Evolutionary conservation across 2,329 filamentous ascomycete species (phyloP).

Genomic region (Tetracladium maxilliforme): DNA sequence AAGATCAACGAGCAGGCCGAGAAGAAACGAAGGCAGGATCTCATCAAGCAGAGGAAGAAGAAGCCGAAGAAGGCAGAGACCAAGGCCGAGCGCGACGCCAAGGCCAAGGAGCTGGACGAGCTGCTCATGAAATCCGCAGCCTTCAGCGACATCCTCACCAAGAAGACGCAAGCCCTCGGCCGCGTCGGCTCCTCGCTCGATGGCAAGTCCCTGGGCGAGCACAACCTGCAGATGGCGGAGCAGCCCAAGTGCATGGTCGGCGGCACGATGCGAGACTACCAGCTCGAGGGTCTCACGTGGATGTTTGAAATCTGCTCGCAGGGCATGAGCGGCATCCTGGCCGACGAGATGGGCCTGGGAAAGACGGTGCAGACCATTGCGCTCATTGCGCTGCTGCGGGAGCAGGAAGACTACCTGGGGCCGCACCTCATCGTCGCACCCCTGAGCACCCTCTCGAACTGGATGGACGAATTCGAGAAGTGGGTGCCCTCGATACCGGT

Average conservation of each 20-base stretch:
- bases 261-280: conserved; percentile 86
- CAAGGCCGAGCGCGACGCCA: conserved; percentile 37
- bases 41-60: conserved; percentile 27
- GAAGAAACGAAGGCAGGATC: conserved; percentile 10
- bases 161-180: conserved; percentile 47
- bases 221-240: conserved; percentile 62
- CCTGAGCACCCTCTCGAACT: conserved; percentile 83
- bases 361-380: conserved; percentile 63
- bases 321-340: conserved; percentile 74
- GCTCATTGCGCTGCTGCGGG: conserved; percentile 75
- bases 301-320: conserved; percentile 71
- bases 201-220: conserved; percentile 43
- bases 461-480: conserved; percentile 83
- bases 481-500: conserved; percentile 87
- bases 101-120: conserved; percentile 43
- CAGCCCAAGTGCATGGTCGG: conserved; percentile 78
- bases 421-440: conserved; percentile 87
- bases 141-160: conserved; percentile 47
- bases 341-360: conserved; percentile 64
- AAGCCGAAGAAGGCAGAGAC: conserved; percentile 24
- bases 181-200: conserved; percentile 45
- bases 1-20: conserved; percentile 32
- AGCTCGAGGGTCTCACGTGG: conserved; percentile 90
- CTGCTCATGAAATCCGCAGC: conserved; percentile 41
- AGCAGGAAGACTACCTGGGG: conserved; percentile 69